Base-by-base conservation (phyloP, 371 early-diverging fungal genomes). In the Rhizopus stolonifer region DNA sequence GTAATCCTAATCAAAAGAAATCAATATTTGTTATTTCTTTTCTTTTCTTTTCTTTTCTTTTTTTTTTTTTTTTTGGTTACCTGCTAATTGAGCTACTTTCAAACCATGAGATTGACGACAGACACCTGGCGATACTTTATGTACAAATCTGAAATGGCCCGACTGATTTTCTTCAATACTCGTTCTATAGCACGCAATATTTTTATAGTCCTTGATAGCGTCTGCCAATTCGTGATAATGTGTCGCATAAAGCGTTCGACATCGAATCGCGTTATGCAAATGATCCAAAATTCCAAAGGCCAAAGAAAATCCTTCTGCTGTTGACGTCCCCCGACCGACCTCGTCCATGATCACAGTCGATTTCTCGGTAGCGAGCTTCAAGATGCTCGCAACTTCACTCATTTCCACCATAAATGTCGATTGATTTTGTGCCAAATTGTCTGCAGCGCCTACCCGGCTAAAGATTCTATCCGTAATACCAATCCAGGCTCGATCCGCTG, bases 361-460 rank as follows among this genome's bases (percentile, higher is more conserved):
- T 3, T 72, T 64, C 4, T 69, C 45, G 0, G 94, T 92, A 2
- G 96, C 95, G 44, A 87, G 77, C 19, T 81, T 77, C 24, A 96
- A 74, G 24, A 99, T 98, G 9, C 82, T 78, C 0, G 95, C 92
- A 0, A 96, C 91, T 69, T 99, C 99, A 10, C 74, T 67, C 99
- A 99, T 99, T 74, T 99, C 99, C 7, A 95, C 90, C 95, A 99
- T 95, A 69, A 99, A 99, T 0, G 99, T 99, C 4, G 96, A 96
- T 52, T 93, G 90, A 26, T 94, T 85, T 40, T 82, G 82, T 4
- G 87, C 85, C 14, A 91, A 60, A 58, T 89, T 87, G 53, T 92
- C 92, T 5, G 86, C 80, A 1, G 88, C 84, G 0, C 92, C 92
- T n/a, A 85, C 67, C 43, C 99, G 83, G 22, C 95, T 85, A 61